phyloP scores from a whole-genome alignment of 2,329 filamentous ascomycete genomes.

The Fusarium agapanthi region DNA sequence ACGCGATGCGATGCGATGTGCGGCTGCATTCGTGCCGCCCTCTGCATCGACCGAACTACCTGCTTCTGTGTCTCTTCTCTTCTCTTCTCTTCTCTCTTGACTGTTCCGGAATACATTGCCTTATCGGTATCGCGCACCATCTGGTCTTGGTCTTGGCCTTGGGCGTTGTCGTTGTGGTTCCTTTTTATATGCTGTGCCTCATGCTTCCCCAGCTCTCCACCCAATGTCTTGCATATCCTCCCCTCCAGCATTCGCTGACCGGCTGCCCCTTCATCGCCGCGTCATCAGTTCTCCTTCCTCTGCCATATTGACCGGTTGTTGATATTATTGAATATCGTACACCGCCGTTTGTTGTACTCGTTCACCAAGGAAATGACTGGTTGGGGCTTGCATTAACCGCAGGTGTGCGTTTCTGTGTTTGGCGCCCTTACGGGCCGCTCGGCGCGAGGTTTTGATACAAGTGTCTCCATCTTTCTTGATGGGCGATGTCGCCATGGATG shows the following conservation, averaged over 20 bases:
- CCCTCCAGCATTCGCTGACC: constrained; percentile 37
- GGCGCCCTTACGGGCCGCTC: constrained; percentile 30
- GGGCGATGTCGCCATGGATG: constrained; percentile 37
- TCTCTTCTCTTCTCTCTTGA: background rate
- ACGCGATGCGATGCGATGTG: background rate
- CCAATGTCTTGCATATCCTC: constrained; percentile 39
- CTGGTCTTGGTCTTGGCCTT: background rate
- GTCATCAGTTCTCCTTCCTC: constrained; percentile 16
- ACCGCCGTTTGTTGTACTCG: constrained; percentile 38
- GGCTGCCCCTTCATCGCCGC: constrained; percentile 23
- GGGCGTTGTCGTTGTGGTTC: background rate
- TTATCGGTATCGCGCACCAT: constrained; percentile 8
- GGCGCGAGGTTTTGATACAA: constrained; percentile 30
- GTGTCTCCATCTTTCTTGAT: constrained; percentile 28
- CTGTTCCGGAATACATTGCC: background rate
- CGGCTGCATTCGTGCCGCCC: constrained; percentile 19
- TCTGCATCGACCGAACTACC: constrained; percentile 12
- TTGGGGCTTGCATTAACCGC: constrained; percentile 38
- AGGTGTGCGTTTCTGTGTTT: constrained; percentile 20
- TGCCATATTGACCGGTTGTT: constrained; percentile 17
- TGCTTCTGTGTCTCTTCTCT: constrained; percentile 9
- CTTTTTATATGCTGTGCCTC: constrained; percentile 22
- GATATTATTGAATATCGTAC: constrained; percentile 24
- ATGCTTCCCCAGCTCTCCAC: constrained; percentile 25
- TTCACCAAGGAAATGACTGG: constrained; percentile 8